Percentiles rank a stretch among this genome's conserved stretches.
phyloP scores from a whole-genome alignment of 164 flowering plant species.

The Kalanchoe fedtschenkoi region DNA sequence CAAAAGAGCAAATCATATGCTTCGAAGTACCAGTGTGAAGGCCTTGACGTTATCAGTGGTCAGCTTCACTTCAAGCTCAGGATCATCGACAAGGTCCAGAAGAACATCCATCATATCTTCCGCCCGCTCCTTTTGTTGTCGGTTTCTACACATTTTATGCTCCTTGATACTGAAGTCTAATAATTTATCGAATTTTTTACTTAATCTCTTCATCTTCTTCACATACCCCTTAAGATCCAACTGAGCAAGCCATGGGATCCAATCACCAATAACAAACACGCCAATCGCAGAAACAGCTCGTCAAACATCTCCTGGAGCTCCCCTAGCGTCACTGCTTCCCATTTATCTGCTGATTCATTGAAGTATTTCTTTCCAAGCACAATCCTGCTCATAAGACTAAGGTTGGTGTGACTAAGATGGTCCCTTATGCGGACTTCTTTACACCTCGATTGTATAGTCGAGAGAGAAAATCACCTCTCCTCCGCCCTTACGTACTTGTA shows the following conservation, averaged over 20 bases:
- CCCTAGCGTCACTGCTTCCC: conserved; percentile 24
- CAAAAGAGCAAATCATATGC: background rate
- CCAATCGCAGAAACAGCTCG: conserved; percentile 40
- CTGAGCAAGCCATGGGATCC: conserved; percentile 37
- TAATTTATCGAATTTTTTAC: conserved; percentile 38
- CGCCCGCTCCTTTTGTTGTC: conserved; percentile 23
- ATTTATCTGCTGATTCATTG: background rate
- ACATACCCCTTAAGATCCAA: conserved; percentile 41
- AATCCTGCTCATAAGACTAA: conserved; percentile 61
- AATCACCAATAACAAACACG: conserved; percentile 37
- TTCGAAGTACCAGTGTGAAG: conserved; percentile 26
- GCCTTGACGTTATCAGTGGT: conserved; percentile 54
- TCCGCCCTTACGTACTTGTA: conserved; percentile 76
- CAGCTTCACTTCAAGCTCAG: conserved; percentile 56
- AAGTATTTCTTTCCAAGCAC: conserved; percentile 15
- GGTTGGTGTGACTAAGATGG: conserved; percentile 33
- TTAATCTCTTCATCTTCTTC: conserved; percentile 43
- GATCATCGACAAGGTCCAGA: conserved; percentile 63
- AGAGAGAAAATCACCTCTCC: conserved; percentile 10
- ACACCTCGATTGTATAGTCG: background rate
- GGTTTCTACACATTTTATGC: conserved; percentile 20
- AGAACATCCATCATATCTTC: conserved; percentile 72
- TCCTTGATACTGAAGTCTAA: conserved; percentile 38
- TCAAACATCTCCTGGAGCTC: conserved; percentile 53
- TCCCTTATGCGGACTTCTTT: conserved; percentile 26